Base-by-base conservation (phyloP, 805 yeast species). In the Kodamaea hsintzibuensis region DNA sequence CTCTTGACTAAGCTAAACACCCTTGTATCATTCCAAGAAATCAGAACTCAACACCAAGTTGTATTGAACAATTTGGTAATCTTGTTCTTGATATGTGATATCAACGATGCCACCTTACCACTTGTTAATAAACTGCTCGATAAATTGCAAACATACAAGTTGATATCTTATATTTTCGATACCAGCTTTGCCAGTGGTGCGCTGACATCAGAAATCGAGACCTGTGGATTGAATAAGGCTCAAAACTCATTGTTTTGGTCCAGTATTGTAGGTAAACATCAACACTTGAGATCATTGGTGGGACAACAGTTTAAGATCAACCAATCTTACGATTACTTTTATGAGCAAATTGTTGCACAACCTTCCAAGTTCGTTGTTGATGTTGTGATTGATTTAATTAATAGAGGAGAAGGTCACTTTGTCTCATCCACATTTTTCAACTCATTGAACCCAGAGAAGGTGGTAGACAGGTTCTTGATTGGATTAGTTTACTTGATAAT, bases 371-470 rank as follows among this genome's bases (percentile, higher is more conserved):
- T 82, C 38, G 57, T 76, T 9, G 72, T 74, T 13, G 74, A 74
- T 35, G 67, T 70, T 7, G 68, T 70, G 25, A 63, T 71, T 22
- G 67, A 62, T 25, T 62, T 67, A 37, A 63, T 69, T 42, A 70
- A 63, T 40, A 61, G 59, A 38, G 69, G 65, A 55, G 73, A 82
- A 27, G 65, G 66, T 62, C 57, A 62, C 5, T 68, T 82, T 5
- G 81, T 83, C 56, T 75, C 77, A 33, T 56, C 69, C 0, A 59
- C 70, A 14, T 67, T 86, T 47, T 67, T 78, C 43, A 42, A 35
- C 4, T 51, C 54, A 2, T 49, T 57, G 35, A 44, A 55, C 42
- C 16, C 14, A 7, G 47, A 47, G 57, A 61, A 55, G 13, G 59
- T 62, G 6, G 53, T 68, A 42, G 69, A 68, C 50, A 54, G 61